Base-by-base conservation (phyloP, 2,329 filamentous ascomycete species). In the Fusarium sp. region DNA sequence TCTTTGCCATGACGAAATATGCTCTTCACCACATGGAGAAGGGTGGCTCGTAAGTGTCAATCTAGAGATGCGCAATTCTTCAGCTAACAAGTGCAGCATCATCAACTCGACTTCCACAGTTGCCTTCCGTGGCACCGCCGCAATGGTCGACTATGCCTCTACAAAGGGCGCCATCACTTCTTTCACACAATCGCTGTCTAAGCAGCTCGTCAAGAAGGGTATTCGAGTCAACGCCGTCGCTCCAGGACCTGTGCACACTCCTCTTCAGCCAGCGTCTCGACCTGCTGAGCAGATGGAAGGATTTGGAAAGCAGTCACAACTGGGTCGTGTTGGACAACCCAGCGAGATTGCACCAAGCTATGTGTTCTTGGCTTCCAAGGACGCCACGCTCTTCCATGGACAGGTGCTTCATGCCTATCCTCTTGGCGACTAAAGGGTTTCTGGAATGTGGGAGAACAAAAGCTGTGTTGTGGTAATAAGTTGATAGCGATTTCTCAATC, bases 1-100 rank as follows among this genome's bases (percentile, higher is more conserved):
- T 88, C 80, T 87, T 89, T 72, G 86, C 86, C n/a, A 79, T 89
- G 64, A 85, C 85, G 7, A 89, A 89, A 73, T 88, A 83, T 64
- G 81, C 86, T 0, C 75, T 89, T 10, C 83, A 83, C 7, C 83
- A 88, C 68, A 86, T 89, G 86, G 80, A 82, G 58, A 81, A 78
- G 53, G 85, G 86, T 7, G 78, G 69, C 47, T 82, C 80, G 82
- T 83, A 66, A 66, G 81, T 78, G 23, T 14, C 0, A 8, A 9
- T 23, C 16, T 55, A 11, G 45, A 8, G 46, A 8, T 16, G 25
- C 1, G 28, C 50, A 12, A 32, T 2, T 10, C 5, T 25, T 4
- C 10, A 8, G 13, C 60, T 69, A 51, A 69, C 20, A 4, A 3
- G 7, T 4, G 1, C 42, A 84, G 82, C 4, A 88, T 89, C 69